These are phyloP conservation scores for Alternaria gansuensis DNA, from an alignment of 2,329 filamentous ascomycete species.

Conservation along the genomic window DNA sequence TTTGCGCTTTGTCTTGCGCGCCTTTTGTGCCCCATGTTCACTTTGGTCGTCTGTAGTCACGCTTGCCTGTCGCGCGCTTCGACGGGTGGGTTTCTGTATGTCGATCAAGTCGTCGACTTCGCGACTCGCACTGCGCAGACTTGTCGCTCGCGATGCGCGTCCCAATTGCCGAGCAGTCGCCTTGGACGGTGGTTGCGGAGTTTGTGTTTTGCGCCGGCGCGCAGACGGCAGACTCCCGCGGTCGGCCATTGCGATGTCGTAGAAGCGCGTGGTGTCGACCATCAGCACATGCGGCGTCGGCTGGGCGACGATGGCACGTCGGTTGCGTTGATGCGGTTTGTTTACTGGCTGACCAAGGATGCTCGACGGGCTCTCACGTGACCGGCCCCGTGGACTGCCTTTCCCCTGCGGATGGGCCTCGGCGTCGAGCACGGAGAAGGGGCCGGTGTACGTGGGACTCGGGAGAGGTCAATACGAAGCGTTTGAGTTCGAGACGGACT, in stretches of 20 bases:
- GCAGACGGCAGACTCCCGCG: conserved; percentile 44
- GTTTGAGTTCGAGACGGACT: conserved; percentile 27
- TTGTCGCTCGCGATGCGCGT: conserved; percentile 41
- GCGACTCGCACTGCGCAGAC: conserved; percentile 54
- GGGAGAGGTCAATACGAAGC: conserved; percentile 26
- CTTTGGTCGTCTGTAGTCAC: conserved; percentile 41
- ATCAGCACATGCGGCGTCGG: conserved; percentile 20
- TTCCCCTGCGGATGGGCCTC: conserved; percentile 15
- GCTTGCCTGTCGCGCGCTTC: conserved; percentile 43
- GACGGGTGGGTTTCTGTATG: conserved; percentile 33
- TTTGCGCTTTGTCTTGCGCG: conserved; percentile 35
- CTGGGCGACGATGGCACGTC: conserved; percentile 6
- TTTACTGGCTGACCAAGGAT: conserved; percentile 17
- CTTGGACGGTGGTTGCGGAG: conserved; percentile 40
- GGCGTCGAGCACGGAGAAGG: conserved; percentile 34
- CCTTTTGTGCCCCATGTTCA: conserved; percentile 27
- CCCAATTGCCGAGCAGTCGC: conserved; percentile 29
- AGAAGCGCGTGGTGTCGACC: conserved; percentile 7
- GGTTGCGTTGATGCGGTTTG: conserved; percentile 14
- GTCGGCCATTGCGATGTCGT: conserved; percentile 42
- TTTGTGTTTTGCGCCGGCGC: conserved; percentile 48
- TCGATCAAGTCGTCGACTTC: conserved; percentile 43
- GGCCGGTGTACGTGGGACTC: conserved; percentile 24
- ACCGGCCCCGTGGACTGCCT: not conserved
- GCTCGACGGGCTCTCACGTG: conserved; percentile 31